Percentiles rank a stretch among this genome's conserved stretches.
phyloP scores from a whole-genome alignment of 2,329 filamentous ascomycete genomes.

The Teratosphaeriaceae sp. region DNA sequence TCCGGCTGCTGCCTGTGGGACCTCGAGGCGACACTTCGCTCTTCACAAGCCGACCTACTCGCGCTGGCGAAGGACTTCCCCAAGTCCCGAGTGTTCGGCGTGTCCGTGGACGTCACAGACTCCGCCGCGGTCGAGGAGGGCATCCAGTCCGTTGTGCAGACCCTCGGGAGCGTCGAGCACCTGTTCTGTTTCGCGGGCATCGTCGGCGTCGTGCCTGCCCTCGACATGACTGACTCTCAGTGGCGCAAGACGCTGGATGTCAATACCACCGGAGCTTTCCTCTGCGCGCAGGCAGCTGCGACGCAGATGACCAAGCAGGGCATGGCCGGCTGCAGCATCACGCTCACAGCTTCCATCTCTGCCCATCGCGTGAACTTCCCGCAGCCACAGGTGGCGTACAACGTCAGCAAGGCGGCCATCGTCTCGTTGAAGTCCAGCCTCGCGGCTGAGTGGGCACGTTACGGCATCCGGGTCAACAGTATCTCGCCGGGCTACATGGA shows the following conservation, averaged over 20 bases:
- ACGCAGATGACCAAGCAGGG: slow-evolving; percentile 47
- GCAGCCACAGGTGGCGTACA: slow-evolving; percentile 66
- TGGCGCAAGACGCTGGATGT: slow-evolving; percentile 62
- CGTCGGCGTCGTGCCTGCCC: slow-evolving; percentile 54
- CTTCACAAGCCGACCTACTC: slow-evolving; percentile 37
- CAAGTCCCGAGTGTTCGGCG: slow-evolving; percentile 41
- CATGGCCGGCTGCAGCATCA: slow-evolving; percentile 54
- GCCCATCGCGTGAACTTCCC: slow-evolving; percentile 65
- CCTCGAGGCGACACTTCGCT: slow-evolving; percentile 38
- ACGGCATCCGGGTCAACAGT: slow-evolving; percentile 65
- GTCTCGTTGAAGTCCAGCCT: slow-evolving; percentile 57
- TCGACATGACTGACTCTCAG: slow-evolving; percentile 52
- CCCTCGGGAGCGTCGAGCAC: slow-evolving; percentile 48
- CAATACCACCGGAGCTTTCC: slow-evolving; percentile 64
- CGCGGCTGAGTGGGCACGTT: slow-evolving; percentile 65
- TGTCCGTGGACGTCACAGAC: slow-evolving; percentile 55
- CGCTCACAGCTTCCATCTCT: slow-evolving; percentile 62
- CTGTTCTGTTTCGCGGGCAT: slow-evolving; percentile 63
- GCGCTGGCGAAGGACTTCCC: slow-evolving; percentile 51
- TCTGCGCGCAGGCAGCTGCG: slow-evolving; percentile 61
- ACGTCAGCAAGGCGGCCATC: slow-evolving; percentile 63
- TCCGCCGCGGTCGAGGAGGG: slow-evolving; percentile 41
- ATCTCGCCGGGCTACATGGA: slow-evolving; percentile 73
- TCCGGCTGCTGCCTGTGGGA: slow-evolving; percentile 56
- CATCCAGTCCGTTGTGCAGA: slow-evolving; percentile 33